Base-by-base conservation (phyloP, 2,329 filamentous ascomycete species). In the Colletotrichum tofieldiae region DNA sequence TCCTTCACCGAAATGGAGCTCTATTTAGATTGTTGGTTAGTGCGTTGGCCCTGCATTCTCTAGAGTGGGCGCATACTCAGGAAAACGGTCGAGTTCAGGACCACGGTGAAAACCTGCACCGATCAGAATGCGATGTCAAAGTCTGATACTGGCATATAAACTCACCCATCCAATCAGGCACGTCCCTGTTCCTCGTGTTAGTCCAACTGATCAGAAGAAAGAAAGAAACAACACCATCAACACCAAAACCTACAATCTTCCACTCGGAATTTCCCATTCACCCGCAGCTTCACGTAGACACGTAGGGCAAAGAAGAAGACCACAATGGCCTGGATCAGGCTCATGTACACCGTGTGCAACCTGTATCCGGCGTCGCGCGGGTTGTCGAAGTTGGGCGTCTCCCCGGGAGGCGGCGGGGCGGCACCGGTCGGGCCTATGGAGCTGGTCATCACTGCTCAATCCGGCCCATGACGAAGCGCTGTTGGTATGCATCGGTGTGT, bases 131-230 rank as follows among this genome's bases (percentile, higher is more conserved):
- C 12, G 37, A 39, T 39, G 5, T 4, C 8, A 45, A 32, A 32
- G 6, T 29, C 32, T 49, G 37, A 16, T 11, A 37, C 35, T 20
- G 37, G 26, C 9, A 45, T 14, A 20, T 18, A 3, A 16, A 35
- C 70, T 60, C 32, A 72, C 65, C 70, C 70, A 72, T 69, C 70
- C 70, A 49, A 65, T 6, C 14, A 72, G 23, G 49, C 65, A 72
- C 32, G 59, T 72, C 70, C 70, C 70, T 72, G 26, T 32, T 26
- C 7, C 4, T 12, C 9, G 32, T 43, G 47, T 72, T 32, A 72
- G 65, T 65, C n/a, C 18, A 26, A 37, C 5, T 1, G 3, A 37
- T 14, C 29, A 7, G 37, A 35, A 8, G 23, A n/a, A 7, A 20
- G 26, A 8, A 9, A 14, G 39, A 47, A 12, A 55, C 5, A 55